phyloP scores from a whole-genome alignment of 2,329 filamentous ascomycete genomes.

The Talaromyces sp. region DNA sequence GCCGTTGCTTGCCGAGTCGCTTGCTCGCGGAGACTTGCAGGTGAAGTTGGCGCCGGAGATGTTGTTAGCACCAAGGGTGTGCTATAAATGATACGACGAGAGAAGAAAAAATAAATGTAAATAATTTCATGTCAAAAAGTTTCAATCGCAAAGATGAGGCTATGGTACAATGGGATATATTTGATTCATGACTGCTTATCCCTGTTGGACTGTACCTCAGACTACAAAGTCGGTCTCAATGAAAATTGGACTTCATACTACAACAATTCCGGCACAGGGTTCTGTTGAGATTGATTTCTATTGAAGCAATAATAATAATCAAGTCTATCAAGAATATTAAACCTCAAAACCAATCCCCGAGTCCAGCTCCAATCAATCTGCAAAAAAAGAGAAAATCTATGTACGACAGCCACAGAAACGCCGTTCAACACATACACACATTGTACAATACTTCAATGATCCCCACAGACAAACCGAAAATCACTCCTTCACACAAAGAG shows the following conservation, averaged over 20 bases:
- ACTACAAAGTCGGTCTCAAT: no score
- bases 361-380: slow-evolving; percentile 8
- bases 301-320: neutral
- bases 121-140: neutral
- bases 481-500: slow-evolving; percentile 30
- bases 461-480: no score
- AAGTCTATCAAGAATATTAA: neutral
- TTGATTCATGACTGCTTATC: no score
- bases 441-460: no score
- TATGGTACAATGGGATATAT: slow-evolving; percentile 8
- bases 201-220: no score
- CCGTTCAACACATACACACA: no score
- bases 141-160: slow-evolving; percentile 6
- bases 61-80: slow-evolving; percentile 97
- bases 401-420: neutral
- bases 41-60: slow-evolving; percentile 85
- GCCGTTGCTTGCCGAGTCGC: slow-evolving; percentile 83
- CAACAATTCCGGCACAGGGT: no score
- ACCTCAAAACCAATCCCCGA: neutral
- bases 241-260: no score
- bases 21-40: slow-evolving; percentile 70
- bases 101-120: slow-evolving; percentile 3
- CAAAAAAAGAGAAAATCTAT: neutral
- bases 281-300: no score
- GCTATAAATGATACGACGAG: slow-evolving; percentile 49